Percentiles rank a stretch among this genome's conserved stretches.
Evolutionary conservation across 2,329 filamentous ascomycete species (phyloP).

Genomic region (Westerdykella aurantiaca): DNA sequence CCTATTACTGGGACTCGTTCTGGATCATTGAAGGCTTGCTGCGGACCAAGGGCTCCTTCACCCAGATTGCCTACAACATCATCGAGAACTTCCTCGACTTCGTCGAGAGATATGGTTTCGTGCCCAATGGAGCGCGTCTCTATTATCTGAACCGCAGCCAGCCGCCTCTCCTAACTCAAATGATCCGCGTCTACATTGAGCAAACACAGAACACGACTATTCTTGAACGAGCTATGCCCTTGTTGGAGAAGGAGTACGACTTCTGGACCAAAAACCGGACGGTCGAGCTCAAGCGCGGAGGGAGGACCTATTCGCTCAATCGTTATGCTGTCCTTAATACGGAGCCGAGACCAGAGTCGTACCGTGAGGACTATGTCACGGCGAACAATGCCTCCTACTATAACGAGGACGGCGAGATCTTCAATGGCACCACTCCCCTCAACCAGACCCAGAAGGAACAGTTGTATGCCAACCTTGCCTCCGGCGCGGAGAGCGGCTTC

Average conservation of each 20-base stretch:
- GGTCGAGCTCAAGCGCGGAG: conserved; percentile 45
- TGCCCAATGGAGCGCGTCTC: conserved; percentile 61
- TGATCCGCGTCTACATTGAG: conserved; percentile 60
- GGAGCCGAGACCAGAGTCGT: conserved; percentile 62
- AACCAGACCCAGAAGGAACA: conserved; percentile 48
- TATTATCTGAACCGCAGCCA: conserved; percentile 66
- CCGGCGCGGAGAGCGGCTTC: conserved; percentile 61
- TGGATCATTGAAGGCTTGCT: conserved; percentile 63
- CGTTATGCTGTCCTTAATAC: conserved; percentile 59
- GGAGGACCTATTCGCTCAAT: conserved; percentile 52
- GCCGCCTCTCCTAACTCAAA: conserved; percentile 60
- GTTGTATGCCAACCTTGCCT: conserved; percentile 59
- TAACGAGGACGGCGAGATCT: conserved; percentile 53
- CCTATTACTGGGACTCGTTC: conserved; percentile 67
- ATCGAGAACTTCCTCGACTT: conserved; percentile 67
- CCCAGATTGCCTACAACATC: conserved; percentile 58
- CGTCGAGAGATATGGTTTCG: conserved; percentile 58
- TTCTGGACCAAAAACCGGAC: conserved; percentile 60
- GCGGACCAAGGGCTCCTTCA: conserved; percentile 59
- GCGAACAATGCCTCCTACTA: conserved; percentile 63
- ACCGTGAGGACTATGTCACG: conserved; percentile 58
- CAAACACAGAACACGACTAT: conserved; percentile 60
- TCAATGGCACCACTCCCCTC: conserved; percentile 48
- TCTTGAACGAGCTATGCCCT: conserved; percentile 55
- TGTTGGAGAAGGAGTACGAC: conserved; percentile 58